Base-by-base conservation (phyloP, 257 asterid species). In the Coffea canephora region DNA sequence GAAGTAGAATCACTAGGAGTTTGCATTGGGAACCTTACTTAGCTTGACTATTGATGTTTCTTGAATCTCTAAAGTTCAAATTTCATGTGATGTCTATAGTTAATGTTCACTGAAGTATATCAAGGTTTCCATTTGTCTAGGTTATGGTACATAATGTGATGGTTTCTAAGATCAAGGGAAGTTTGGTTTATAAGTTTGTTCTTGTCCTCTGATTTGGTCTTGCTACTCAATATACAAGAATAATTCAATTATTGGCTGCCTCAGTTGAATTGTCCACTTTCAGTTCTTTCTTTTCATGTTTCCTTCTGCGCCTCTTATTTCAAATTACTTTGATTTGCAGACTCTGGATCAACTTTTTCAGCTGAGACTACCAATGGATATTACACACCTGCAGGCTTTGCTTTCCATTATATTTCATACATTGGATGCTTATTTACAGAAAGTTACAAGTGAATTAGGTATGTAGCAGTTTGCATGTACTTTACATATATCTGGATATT, bases 371-470 rank as follows among this genome's bases (percentile, higher is more conserved):
- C 99, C 97, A 45, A 82, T 94, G 89, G 97, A 94, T 86, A 91
- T 96, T 78, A 94, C 96, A 59, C 99, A 96, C 91, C 87, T 96
- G 82, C 98, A 94, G 83, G 99, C 99, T 88, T 91, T 96, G 66
- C 88, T 94, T 75, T 96, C 98, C 82, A 82, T 92, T 73, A 87
- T 96, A 78, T 92, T 96, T 85, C 98, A 93, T 86, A 90, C 97
- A 71, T 78, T 96, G 88, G 97, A 96, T 85, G 84, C 97, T 85
- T 96, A 96, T 89, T 84, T 96, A 84, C 80, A 64, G 75, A 96
- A 92, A 88, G 83, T 94, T 85, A 85, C 81, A 74, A 86, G 86
- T 89, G 97, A 89, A 82, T 89, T 91, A 78, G 98, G 99, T 94
- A 90, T 74, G 77, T 70, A 68, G 23, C 68, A 3, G n/a, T 69